Evolutionary conservation across 129 eudicot genomes (phyloP), one percentile per base, ranked within the genome.

Genomic region (Erigeron canadensis): DNA sequence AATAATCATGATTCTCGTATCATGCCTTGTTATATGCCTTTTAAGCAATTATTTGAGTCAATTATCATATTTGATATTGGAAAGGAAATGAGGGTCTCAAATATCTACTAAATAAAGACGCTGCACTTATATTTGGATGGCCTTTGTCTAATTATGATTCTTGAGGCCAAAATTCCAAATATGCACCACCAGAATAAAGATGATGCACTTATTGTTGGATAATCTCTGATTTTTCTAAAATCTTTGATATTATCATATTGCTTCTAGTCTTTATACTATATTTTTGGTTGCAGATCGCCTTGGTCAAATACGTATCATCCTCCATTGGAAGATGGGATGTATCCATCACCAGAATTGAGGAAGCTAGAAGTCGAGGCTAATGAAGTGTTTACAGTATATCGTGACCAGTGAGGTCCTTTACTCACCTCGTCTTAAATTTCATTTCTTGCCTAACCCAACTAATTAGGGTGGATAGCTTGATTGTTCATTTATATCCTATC

Each of bases 391-490:
- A 81, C 96, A 47, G 57, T 87, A 53, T 94, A 94, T 81, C 91
- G 97, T 89, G 99, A 94, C 93, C 98, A 94, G 98, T 94, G 96
- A 94, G 96, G 96, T 94, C 87, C 96, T 87, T 88, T 85, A 94
- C 92, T 93, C 87, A 82, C 87, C 95, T 84, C 96, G 83, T 86
- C 84, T 74, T 88, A 72, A 59, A 68, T 66, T 76, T 60, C 40
- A 46, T 65, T 8, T 5, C 66, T 13, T 37, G 44, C 44, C 18
- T 61, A 34, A 61, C 10, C 43, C 21, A 13, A 37, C n/a, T 61
- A 61, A 61, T 22, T 13, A 23, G 65, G 10, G 44, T 9, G 34
- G 13, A 60, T 34, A 16, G 65, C 41, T 60, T 60, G 10, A 8
- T 11, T 12, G 41, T 58, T 6, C 19, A 5, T 5, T 13, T 50